phyloP scores from a whole-genome alignment of 768 basidiomycete species.

The Fibroporia radiculosa region DNA sequence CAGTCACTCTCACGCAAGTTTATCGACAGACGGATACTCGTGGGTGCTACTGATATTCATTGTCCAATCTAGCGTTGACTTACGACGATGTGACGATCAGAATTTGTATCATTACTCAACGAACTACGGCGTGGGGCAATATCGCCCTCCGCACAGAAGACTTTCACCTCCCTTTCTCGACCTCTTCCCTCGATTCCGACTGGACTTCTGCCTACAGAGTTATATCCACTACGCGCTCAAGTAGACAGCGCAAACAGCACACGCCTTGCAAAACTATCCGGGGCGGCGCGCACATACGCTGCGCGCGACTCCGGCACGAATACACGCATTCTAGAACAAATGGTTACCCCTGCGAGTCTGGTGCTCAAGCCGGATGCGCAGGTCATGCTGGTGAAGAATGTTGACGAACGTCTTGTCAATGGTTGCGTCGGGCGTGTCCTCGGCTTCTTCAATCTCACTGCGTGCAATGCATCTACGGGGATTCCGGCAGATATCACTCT shows the following conservation, averaged over 20 bases:
- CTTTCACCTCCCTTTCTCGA: conserved; percentile 42
- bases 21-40: conserved; percentile 65
- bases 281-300: conserved; percentile 33
- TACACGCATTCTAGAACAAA: conserved; percentile 47
- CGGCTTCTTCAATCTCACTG: conserved; percentile 35
- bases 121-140: conserved; percentile 61
- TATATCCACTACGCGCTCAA: conserved; percentile 61
- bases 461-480: conserved; percentile 11
- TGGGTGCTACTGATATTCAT: no score
- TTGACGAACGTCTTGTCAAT: conserved; percentile 56
- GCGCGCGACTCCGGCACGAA: conserved; percentile 46
- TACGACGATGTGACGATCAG: conserved; percentile 25
- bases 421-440: conserved; percentile 58
- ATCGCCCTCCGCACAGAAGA: conserved; percentile 33
- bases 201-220: conserved; percentile 40
- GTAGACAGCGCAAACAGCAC: conserved; percentile 57
- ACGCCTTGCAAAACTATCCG: conserved; percentile 42
- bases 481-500: not conserved
- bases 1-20: conserved; percentile 61
- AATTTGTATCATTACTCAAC: conserved; percentile 68
- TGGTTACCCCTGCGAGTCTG: conserved; percentile 52
- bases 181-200: conserved; percentile 18
- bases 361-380: conserved; percentile 56
- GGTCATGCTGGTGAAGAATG: conserved; percentile 67
- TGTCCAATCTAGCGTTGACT: not conserved